phyloP scores from a whole-genome alignment of 805 yeast genomes.

The Candida xyloterini region DNA sequence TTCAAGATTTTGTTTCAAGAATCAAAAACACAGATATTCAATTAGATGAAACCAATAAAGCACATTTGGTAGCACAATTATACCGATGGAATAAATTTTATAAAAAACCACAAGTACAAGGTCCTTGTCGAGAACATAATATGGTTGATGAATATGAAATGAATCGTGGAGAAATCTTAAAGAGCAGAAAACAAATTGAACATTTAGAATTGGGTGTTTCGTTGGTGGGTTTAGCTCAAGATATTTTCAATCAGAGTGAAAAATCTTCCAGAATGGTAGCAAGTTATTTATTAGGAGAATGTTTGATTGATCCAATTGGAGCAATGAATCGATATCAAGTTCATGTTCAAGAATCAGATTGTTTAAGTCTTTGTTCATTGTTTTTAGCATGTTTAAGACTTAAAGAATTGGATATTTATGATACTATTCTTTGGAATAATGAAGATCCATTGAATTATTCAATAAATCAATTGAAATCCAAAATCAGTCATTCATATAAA shows the following conservation, averaged over 20 bases:
- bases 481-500: constrained; percentile 35
- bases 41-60: constrained; percentile 28
- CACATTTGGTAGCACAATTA: constrained; percentile 26
- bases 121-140: constrained; percentile 12
- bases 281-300: constrained; percentile 33
- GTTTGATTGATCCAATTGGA: constrained; percentile 31
- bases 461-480: constrained; percentile 49
- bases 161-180: constrained; percentile 4
- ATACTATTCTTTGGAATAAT: constrained; percentile 45
- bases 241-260: constrained; percentile 11
- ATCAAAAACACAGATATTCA: constrained; percentile 12
- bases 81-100: constrained; percentile 24
- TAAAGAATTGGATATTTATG: constrained; percentile 15
- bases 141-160: constrained; percentile 16
- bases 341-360: constrained; percentile 18
- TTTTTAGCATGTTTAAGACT: constrained; percentile 44
- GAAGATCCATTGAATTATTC: constrained; percentile 61
- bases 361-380: constrained; percentile 40
- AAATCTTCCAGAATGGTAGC: constrained; percentile 24
- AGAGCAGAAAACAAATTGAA: constrained; percentile 4
- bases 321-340: constrained; percentile 30
- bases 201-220: constrained; percentile 8
- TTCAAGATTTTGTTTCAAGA: constrained; percentile 12
- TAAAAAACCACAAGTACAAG: constrained; percentile 5
- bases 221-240: constrained; percentile 27